Percentiles rank a stretch among this genome's conserved stretches.
Evolutionary conservation across 495 filamentous ascomycete genomes (phyloP).

Genomic region (Lasiosphaeria miniovina): DNA sequence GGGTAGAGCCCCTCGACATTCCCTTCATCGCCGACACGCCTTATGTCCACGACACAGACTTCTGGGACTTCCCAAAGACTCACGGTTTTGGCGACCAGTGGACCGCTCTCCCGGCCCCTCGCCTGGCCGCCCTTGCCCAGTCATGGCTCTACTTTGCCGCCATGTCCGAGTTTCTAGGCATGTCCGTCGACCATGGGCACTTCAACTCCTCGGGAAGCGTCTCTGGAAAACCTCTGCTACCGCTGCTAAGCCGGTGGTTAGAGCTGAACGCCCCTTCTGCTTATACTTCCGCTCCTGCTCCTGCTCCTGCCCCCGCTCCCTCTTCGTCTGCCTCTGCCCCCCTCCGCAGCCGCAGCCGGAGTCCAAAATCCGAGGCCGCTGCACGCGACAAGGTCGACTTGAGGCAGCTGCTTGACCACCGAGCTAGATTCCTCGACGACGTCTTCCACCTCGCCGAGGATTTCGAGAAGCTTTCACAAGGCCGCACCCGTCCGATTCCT

Average conservation of each 20-base stretch:
- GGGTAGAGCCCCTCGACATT: slow-evolving; percentile 23
- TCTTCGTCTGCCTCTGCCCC: background rate
- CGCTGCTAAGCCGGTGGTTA: slow-evolving; percentile 21
- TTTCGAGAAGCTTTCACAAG: slow-evolving; percentile 25
- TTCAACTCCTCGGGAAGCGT: slow-evolving; percentile 18
- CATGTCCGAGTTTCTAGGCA: slow-evolving; percentile 27
- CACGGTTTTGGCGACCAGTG: slow-evolving; percentile 28
- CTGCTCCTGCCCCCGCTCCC: background rate
- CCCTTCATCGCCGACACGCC: slow-evolving; percentile 27
- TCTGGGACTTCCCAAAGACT: slow-evolving; percentile 25
- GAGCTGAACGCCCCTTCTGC: background rate
- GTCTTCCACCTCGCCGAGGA: slow-evolving; percentile 23
- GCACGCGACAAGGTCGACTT: slow-evolving; percentile 1
- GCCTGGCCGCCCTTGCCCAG: slow-evolving; percentile 23
- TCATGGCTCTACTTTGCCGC: slow-evolving; percentile 28
- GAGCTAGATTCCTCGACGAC: slow-evolving; percentile 19
- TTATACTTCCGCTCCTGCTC: too few relatives aligned
- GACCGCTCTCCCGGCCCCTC: slow-evolving; percentile 22
- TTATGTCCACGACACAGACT: slow-evolving; percentile 21
- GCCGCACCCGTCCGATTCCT: slow-evolving; percentile 22
- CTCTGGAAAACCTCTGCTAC: slow-evolving; percentile 17
- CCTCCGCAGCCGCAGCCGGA: too few relatives aligned
- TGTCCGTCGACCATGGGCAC: slow-evolving; percentile 19
- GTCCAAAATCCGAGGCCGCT: background rate
- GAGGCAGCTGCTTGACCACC: slow-evolving; percentile 16